Evolutionary conservation across 768 basidiomycete genomes (phyloP).

Genomic region (Leccinum pellstonianum): DNA sequence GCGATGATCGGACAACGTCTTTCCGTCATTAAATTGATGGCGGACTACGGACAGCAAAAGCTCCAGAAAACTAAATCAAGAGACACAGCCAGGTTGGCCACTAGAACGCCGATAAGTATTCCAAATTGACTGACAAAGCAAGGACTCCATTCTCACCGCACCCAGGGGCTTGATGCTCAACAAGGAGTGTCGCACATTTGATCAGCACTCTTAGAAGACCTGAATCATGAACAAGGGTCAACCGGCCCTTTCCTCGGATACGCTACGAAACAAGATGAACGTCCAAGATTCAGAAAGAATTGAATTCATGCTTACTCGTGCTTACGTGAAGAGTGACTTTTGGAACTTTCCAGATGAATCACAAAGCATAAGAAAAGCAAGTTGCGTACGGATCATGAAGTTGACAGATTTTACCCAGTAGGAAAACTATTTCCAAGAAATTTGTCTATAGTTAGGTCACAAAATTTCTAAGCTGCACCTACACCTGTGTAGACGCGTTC

Average conservation of each 20-base stretch:
- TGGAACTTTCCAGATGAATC: background rate
- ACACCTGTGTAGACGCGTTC: constrained; percentile 1
- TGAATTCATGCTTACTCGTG: background rate
- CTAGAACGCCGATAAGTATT: constrained; percentile 1
- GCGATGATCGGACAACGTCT: constrained; percentile 7
- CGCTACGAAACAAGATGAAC: constrained; percentile 1
- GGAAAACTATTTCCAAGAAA: too few relatives aligned
- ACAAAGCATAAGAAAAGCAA: background rate
- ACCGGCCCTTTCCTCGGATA: constrained; percentile 1
- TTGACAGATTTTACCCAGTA: background rate
- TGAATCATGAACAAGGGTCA: background rate
- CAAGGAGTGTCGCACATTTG: background rate
- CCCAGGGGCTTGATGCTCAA: constrained; percentile 1
- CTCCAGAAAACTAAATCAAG: constrained; percentile 1
- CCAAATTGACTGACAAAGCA: constrained; percentile 11
- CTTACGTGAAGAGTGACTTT: constrained; percentile 5
- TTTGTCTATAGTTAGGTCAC: background rate
- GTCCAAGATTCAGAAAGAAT: background rate
- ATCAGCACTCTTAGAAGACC: background rate
- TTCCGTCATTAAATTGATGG: background rate
- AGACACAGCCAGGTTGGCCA: background rate
- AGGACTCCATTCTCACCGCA: constrained; percentile 1
- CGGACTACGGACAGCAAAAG: background rate
- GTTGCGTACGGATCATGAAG: background rate
- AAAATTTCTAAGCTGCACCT: background rate